phyloP scores from a whole-genome alignment of 2,329 filamentous ascomycete genomes.

The Botrytis aclada region DNA sequence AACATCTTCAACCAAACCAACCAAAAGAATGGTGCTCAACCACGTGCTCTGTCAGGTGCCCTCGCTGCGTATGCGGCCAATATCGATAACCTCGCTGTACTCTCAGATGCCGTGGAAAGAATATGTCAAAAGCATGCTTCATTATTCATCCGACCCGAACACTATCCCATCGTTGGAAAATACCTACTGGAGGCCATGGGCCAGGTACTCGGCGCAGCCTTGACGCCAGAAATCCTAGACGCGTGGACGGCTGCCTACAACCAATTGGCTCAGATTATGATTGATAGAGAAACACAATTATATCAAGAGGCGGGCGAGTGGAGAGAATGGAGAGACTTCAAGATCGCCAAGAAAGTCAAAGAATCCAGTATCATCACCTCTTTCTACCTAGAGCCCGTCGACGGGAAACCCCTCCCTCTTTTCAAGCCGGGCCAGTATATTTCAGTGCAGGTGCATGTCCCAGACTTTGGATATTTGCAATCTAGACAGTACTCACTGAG shows the following conservation, averaged over 20 bases:
- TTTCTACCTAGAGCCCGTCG: constrained; percentile 67
- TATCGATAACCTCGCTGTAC: constrained; percentile 64
- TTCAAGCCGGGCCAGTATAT: constrained; percentile 74
- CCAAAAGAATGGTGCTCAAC: constrained; percentile 65
- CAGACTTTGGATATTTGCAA: constrained; percentile 61
- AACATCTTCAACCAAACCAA: constrained; percentile 70
- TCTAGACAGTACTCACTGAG: constrained; percentile 74
- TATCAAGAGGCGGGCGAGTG: constrained; percentile 52
- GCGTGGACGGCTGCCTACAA: constrained; percentile 72
- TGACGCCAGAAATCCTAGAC: constrained; percentile 63
- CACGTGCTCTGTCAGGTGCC: constrained; percentile 64
- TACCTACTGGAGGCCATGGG: constrained; percentile 67
- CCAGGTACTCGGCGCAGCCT: constrained; percentile 62
- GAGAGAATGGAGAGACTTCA: constrained; percentile 51
- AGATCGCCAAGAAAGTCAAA: constrained; percentile 56
- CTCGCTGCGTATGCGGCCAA: constrained; percentile 70
- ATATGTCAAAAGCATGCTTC: constrained; percentile 76
- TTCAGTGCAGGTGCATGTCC: constrained; percentile 60
- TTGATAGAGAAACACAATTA: constrained; percentile 58
- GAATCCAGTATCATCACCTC: constrained; percentile 63
- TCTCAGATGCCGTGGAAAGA: constrained; percentile 57
- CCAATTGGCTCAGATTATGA: constrained; percentile 69
- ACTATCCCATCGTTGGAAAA: constrained; percentile 68
- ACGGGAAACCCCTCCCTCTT: constrained; percentile 54
- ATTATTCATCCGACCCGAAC: constrained; percentile 64